Evolutionary conservation across 306 rosid species (phyloP).

Genomic region (Vachellia collinsii): DNA sequence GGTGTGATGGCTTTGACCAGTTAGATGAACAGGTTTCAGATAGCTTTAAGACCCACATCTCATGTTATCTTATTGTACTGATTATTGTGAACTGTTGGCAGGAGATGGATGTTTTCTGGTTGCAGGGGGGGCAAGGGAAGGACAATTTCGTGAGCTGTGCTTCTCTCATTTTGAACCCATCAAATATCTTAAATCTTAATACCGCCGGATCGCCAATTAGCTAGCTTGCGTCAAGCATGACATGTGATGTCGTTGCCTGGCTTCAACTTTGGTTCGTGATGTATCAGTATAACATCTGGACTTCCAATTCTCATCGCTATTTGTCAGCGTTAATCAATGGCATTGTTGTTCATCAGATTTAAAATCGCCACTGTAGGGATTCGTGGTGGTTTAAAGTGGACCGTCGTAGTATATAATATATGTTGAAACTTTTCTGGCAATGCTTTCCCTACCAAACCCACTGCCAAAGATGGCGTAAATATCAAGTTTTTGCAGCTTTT

Average conservation of each 20-base stretch:
- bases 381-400: neutral
- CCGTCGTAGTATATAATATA: neutral
- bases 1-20: too few relatives aligned
- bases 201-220: constrained; percentile 13
- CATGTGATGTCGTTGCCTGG: neutral
- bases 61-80: neutral
- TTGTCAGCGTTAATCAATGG: neutral
- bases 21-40: too few relatives aligned
- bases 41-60: neutral
- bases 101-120: constrained; percentile 33
- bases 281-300: neutral
- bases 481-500: neutral
- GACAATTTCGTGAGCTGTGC: constrained; percentile 40
- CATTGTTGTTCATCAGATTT: neutral
- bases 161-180: constrained; percentile 37
- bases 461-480: neutral
- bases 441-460: neutral
- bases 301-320: neutral
- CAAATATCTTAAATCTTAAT: constrained; percentile 24
- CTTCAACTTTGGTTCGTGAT: neutral
- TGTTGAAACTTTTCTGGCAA: too few relatives aligned
- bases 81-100: constrained; percentile 14
- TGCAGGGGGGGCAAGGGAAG: constrained; percentile 36
- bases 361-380: neutral
- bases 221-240: neutral